Conservation (phyloP, 108 stramenopile species). For the Schizochytrium sp. region DNA sequence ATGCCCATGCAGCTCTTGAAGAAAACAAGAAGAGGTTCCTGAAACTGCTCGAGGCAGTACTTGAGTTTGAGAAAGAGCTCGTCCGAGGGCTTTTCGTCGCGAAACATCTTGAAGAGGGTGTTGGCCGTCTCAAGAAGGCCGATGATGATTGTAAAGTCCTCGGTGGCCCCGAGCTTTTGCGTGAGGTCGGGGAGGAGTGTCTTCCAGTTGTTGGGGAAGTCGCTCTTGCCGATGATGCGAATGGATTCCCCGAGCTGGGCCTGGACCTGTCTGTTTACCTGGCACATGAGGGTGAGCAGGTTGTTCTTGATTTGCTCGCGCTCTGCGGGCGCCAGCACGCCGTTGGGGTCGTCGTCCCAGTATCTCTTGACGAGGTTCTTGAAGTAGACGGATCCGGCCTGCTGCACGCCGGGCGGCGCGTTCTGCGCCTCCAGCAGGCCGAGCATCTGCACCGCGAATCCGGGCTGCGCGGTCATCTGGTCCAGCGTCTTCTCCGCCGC, state of each 20-base stretch:
- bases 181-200: slow-evolving; percentile 80
- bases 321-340: slow-evolving; percentile 46
- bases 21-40: slow-evolving; percentile 58
- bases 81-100: slow-evolving; percentile 75
- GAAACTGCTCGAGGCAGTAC: slow-evolving; percentile 66
- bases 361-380: slow-evolving; percentile 90
- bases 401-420: not conserved
- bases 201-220: slow-evolving; percentile 90
- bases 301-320: slow-evolving; percentile 76
- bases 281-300: slow-evolving; percentile 89
- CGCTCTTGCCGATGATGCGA: slow-evolving; percentile 75
- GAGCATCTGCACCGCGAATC: not conserved
- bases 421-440: not conserved
- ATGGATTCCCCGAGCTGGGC: slow-evolving; percentile 82
- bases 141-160: slow-evolving; percentile 63
- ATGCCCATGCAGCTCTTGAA: slow-evolving; percentile 50
- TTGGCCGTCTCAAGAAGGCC: slow-evolving; percentile 91
- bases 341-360: slow-evolving; percentile 54
- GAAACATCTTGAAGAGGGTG: slow-evolving; percentile 83
- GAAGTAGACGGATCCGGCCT: slow-evolving; percentile 79
- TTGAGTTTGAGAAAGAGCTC: slow-evolving; percentile 50
- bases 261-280: slow-evolving; percentile 76
- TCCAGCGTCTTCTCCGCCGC: not conserved
- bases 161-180: slow-evolving; percentile 52
- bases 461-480: not conserved